phyloP scores from a whole-genome alignment of 805 yeast species.

The Geotrichum ghanense region DNA sequence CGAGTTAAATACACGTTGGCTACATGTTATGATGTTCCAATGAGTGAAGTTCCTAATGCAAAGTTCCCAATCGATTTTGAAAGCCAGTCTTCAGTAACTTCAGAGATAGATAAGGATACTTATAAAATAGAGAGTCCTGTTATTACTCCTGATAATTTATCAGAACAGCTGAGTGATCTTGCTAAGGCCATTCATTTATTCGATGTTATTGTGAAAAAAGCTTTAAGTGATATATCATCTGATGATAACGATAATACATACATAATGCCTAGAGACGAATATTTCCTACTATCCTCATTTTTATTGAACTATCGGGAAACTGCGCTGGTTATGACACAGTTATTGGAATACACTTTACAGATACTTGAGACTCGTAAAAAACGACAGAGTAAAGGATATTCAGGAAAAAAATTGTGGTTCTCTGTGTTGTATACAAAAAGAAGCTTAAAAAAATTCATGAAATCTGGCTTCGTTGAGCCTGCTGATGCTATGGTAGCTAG shows the following conservation, averaged over 20 bases:
- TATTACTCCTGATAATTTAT: slow-evolving; percentile 17
- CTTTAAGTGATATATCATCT: slow-evolving; percentile 21
- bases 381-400: slow-evolving; percentile 27
- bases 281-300: slow-evolving; percentile 39
- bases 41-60: not conserved
- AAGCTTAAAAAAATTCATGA: slow-evolving; percentile 29
- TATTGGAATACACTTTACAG: slow-evolving; percentile 25
- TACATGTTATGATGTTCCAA: slow-evolving; percentile 31
- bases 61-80: not conserved
- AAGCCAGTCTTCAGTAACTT: not conserved
- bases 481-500: slow-evolving; percentile 11
- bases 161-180: slow-evolving; percentile 17
- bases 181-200: slow-evolving; percentile 26
- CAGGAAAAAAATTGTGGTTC: slow-evolving; percentile 35
- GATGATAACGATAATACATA: slow-evolving; percentile 18
- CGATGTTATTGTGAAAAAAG: slow-evolving; percentile 27
- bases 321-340: slow-evolving; percentile 22
- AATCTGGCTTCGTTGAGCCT: slow-evolving; percentile 12
- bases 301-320: slow-evolving; percentile 36
- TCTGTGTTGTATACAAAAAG: slow-evolving; percentile 27
- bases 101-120: too few species aligned
- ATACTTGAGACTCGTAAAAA: slow-evolving; percentile 23
- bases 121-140: slow-evolving; percentile 1
- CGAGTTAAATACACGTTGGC: slow-evolving; percentile 27
- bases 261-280: slow-evolving; percentile 37